Conservation (phyloP, 768 basidiomycete species). For the Tulasnella sp. region DNA sequence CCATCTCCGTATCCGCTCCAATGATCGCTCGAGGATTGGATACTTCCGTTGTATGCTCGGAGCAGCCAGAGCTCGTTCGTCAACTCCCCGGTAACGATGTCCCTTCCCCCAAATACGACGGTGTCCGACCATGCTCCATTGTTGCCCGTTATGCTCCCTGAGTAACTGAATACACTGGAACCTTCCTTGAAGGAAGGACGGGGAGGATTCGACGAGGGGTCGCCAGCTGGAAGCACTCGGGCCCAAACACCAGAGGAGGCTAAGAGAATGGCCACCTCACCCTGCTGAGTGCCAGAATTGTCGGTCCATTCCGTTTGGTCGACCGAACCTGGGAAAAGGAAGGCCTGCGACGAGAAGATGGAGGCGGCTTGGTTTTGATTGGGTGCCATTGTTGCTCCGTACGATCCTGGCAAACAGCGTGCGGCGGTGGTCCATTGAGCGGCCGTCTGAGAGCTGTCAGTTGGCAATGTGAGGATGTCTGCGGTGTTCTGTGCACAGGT, state of each 20-base stretch:
- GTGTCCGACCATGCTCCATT: slow-evolving; percentile 44
- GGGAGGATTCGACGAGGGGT: slow-evolving; percentile 46
- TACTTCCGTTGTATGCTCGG: slow-evolving; percentile 56
- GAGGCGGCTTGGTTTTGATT: slow-evolving; percentile 52
- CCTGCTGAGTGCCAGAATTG: slow-evolving; percentile 47
- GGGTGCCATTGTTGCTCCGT: slow-evolving; percentile 50
- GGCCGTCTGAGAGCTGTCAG: slow-evolving; percentile 21
- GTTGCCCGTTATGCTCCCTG: slow-evolving; percentile 28
- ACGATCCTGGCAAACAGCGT: slow-evolving; percentile 47
- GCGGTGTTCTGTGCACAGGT: slow-evolving; percentile 55
- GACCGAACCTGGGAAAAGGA: slow-evolving; percentile 61
- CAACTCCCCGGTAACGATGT: slow-evolving; percentile 50
- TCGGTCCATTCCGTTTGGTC: slow-evolving; percentile 62
- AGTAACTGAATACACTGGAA: slow-evolving; percentile 53
- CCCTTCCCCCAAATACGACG: slow-evolving; percentile 71
- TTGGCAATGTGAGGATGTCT: slow-evolving; percentile 46
- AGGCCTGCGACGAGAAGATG: slow-evolving; percentile 54
- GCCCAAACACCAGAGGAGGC: slow-evolving; percentile 57
- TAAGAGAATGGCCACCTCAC: slow-evolving; percentile 69
- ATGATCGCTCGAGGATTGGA: slow-evolving; percentile 43
- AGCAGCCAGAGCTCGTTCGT: slow-evolving; percentile 73
- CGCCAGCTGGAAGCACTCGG: slow-evolving; percentile 65
- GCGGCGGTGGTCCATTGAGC: slow-evolving; percentile 34
- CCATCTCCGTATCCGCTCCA: slow-evolving; percentile 53
- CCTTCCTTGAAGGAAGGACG: slow-evolving; percentile 67